These are phyloP conservation scores for Cladobotryum protrusum DNA, from an alignment of 2,329 filamentous ascomycete species.

Conservation along the genomic window DNA sequence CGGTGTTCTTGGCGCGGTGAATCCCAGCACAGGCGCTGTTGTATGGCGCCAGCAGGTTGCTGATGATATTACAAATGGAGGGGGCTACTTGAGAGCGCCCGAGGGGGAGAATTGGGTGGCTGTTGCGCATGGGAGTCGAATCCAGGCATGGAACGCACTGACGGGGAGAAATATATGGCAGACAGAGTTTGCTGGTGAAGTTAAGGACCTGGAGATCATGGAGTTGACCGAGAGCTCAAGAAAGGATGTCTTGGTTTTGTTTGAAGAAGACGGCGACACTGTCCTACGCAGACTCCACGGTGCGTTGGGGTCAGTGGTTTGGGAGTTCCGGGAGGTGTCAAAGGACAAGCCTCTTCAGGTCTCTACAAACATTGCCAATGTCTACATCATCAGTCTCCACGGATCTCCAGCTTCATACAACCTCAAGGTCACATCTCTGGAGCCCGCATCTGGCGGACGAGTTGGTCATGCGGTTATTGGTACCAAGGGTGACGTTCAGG, in stretches of 20 bases:
- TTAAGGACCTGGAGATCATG: constrained; percentile 71
- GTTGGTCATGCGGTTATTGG: constrained; percentile 65
- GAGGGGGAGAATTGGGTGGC: constrained; percentile 73
- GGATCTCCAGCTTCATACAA: constrained; percentile 63
- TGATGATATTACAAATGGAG: constrained; percentile 40
- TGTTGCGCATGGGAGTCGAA: constrained; percentile 61
- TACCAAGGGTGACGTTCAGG: constrained; percentile 66
- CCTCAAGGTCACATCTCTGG: constrained; percentile 68
- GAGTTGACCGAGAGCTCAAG: constrained; percentile 57
- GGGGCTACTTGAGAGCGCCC: constrained; percentile 61
- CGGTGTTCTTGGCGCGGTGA: constrained; percentile 77
- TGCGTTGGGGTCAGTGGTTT: constrained; percentile 64
- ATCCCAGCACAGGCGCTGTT: constrained; percentile 75
- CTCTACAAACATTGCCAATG: constrained; percentile 61
- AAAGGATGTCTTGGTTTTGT: constrained; percentile 69
- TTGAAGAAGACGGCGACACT: constrained; percentile 50
- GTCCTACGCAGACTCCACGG: constrained; percentile 68
- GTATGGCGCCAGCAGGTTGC: constrained; percentile 79
- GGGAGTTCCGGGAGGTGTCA: constrained; percentile 67
- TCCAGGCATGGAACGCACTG: constrained; percentile 77
- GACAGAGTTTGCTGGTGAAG: constrained; percentile 49
- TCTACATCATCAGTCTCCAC: constrained; percentile 75
- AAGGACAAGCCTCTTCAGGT: constrained; percentile 69
- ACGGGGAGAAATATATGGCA: constrained; percentile 77
- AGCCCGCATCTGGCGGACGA: constrained; percentile 66